These are phyloP conservation scores for Cordyceps militaris DNA, from an alignment of 2,329 filamentous ascomycete genomes.

Conservation along the genomic window DNA sequence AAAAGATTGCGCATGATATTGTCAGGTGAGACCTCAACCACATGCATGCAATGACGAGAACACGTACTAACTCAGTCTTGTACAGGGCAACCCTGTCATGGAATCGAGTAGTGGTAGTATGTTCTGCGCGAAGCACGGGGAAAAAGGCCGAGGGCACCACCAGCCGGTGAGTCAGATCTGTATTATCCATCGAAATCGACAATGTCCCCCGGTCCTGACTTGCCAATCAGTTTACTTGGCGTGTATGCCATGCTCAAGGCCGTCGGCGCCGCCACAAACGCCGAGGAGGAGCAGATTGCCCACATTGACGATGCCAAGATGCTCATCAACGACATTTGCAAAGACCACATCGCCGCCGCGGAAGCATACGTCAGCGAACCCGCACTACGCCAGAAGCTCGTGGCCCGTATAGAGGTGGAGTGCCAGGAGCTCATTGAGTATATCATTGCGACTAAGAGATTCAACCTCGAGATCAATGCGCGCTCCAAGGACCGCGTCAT, in stretches of 20 bases:
- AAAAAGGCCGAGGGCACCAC: constrained; percentile 95
- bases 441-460: constrained; percentile 55
- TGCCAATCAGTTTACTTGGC: constrained; percentile 44
- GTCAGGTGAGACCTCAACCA: constrained; percentile 28
- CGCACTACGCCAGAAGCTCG: constrained; percentile 51
- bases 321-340: constrained; percentile 73
- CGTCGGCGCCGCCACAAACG: constrained; percentile 46
- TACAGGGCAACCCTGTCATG: constrained; percentile 45
- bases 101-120: constrained; percentile 83
- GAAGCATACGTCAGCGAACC: constrained; percentile 52
- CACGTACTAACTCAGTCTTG: constrained; percentile 6
- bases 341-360: constrained; percentile 73
- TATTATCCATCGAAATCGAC: not conserved
- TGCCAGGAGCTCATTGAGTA: constrained; percentile 76
- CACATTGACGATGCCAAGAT: constrained; percentile 59
- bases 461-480: constrained; percentile 68
- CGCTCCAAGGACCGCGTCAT: constrained; percentile 81
- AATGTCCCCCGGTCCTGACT: not conserved
- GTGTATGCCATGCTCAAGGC: constrained; percentile 51
- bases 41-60: not conserved
- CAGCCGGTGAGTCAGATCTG: constrained; percentile 62
- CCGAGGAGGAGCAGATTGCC: constrained; percentile 44
- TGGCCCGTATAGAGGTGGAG: constrained; percentile 64
- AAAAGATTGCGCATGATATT: constrained; percentile 38
- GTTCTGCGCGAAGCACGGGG: constrained; percentile 87